These are phyloP conservation scores for Coelastrella sp. DNA, from an alignment of 139 green algal genomes.

Conservation along the genomic window DNA sequence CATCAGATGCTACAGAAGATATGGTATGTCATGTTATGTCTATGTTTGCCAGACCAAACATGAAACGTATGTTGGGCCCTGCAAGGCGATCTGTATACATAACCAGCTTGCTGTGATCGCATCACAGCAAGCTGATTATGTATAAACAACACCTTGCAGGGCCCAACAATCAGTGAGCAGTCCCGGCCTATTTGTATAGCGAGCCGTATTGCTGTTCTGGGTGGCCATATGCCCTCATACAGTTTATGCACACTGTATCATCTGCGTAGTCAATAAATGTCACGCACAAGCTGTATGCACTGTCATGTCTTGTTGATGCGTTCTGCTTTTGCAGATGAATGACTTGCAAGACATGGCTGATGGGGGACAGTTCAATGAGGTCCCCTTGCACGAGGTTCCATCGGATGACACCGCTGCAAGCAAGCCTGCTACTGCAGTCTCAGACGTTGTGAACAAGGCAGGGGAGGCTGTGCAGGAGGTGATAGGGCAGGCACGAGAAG, in stretches of 20 bases:
- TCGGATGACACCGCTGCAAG: neutral
- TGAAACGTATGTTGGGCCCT: no score
- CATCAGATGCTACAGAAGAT: neutral
- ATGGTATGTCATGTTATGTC: neutral
- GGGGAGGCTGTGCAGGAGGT: neutral
- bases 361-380: neutral
- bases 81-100: no score
- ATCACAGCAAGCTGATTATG: no score
- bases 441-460: neutral
- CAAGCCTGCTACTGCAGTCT: neutral
- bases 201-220: no score
- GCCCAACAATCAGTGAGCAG: no score
- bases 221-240: no score
- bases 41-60: no score
- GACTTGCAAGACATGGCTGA: slow-evolving; percentile 20
- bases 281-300: neutral
- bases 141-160: no score
- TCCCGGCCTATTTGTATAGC: no score
- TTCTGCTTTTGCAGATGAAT: slow-evolving; percentile 21
- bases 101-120: no score
- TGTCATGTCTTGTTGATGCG: neutral
- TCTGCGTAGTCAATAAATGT: neutral
- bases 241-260: neutral
- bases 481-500: neutral
- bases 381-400: neutral